A percentile compares a stretch with the other conserved stretches of the same genome.
phyloP scores from a whole-genome alignment of 306 rosid genomes.

The Sicyos baderoa region DNA sequence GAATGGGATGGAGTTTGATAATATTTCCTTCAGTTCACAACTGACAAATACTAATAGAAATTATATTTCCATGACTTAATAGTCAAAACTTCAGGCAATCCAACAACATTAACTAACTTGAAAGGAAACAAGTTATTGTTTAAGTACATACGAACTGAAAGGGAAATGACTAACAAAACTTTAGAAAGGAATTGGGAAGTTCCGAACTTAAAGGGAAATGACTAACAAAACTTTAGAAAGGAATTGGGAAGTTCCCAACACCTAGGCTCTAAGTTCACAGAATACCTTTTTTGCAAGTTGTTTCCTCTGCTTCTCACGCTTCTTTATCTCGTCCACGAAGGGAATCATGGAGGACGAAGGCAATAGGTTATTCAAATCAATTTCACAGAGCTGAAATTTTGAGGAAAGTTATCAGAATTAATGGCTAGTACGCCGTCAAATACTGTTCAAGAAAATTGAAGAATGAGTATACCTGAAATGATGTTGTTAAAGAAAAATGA shows the following conservation, averaged over 20 bases:
- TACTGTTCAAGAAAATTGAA: neutral
- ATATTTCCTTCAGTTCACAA: neutral
- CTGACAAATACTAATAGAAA: neutral
- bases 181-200: neutral
- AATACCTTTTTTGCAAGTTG: conserved; percentile 74
- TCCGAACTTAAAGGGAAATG: neutral
- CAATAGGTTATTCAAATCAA: conserved; percentile 64
- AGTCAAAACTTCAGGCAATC: neutral
- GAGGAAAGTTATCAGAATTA: conserved; percentile 18
- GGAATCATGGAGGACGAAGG: conserved; percentile 66
- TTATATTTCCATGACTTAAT: neutral
- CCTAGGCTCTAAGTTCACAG: neutral
- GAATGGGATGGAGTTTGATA: neutral
- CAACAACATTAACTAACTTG: neutral
- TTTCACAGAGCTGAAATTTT: conserved; percentile 77
- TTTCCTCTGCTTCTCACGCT: conserved; percentile 76
- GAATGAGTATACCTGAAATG: conserved; percentile 55
- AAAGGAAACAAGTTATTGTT: neutral
- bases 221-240: neutral
- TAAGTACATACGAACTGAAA: neutral
- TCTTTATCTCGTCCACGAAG: conserved; percentile 80
- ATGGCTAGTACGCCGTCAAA: neutral
- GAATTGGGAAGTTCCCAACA: neutral
- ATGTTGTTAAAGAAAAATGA: conserved; percentile 83
- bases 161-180: neutral